phyloP scores from a whole-genome alignment of 2,329 filamentous ascomycete species.

The Cylindrodendrum hubeiense region DNA sequence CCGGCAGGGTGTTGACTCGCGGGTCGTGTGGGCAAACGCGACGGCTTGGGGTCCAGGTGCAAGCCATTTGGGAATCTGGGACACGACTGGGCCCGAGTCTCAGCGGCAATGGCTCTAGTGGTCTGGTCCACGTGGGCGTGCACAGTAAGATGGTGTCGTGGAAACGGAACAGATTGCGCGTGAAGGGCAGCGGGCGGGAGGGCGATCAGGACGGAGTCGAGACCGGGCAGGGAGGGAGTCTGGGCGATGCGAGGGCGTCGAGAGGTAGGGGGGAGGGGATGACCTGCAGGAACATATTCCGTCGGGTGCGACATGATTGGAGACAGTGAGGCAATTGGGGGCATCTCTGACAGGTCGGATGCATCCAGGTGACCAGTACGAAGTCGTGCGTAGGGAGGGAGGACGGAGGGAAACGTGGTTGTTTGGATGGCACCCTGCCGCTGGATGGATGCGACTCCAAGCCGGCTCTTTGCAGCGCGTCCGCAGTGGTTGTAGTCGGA shows the following conservation, averaged over 20 bases:
- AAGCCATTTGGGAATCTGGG: constrained; percentile 20
- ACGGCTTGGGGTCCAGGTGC: constrained; percentile 12
- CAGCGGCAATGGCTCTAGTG: constrained; percentile 31
- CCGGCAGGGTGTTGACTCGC: constrained; percentile 17
- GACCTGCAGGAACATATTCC: constrained; percentile 15
- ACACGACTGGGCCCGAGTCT: constrained; percentile 34
- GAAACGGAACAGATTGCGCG: constrained; percentile 19
- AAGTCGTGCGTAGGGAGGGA: not conserved
- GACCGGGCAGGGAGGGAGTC: constrained; percentile 5
- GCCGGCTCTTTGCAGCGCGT: not conserved
- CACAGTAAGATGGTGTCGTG: constrained; percentile 25
- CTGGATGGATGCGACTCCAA: constrained; percentile 1
- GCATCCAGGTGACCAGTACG: constrained; percentile 1
- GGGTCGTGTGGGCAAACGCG: constrained; percentile 6
- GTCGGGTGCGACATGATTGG: constrained; percentile 14
- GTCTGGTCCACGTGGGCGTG: constrained; percentile 38
- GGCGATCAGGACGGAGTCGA: constrained; percentile 30
- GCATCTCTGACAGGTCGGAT: constrained; percentile 9
- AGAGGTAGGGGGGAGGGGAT: constrained; percentile 2
- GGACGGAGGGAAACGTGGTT: constrained; percentile 11
- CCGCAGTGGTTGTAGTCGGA: not conserved
- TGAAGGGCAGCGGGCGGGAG: too few relatives aligned
- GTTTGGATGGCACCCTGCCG: constrained; percentile 12
- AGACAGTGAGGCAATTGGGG: not conserved
- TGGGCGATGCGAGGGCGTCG: constrained; percentile 11